These are phyloP conservation scores for Fusarium duplospermum DNA, from an alignment of 2,329 filamentous ascomycete genomes.

Conservation along the genomic window DNA sequence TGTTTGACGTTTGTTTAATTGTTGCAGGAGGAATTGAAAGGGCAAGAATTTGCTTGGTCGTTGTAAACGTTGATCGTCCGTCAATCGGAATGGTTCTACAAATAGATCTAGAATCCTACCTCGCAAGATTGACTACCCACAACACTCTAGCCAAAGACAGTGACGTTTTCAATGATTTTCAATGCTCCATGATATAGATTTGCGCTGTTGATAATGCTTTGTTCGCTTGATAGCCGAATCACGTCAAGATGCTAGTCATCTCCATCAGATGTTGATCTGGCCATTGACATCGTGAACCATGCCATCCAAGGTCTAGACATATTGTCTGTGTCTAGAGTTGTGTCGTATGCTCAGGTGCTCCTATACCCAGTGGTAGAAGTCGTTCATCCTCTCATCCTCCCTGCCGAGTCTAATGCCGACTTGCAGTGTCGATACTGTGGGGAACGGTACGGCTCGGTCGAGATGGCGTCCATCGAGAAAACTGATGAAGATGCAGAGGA, in stretches of 20 bases:
- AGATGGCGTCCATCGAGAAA: neutral
- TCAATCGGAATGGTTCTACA: neutral
- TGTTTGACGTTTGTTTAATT: neutral
- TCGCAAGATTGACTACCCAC: neutral
- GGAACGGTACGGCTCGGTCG: neutral
- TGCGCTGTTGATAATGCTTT: neutral
- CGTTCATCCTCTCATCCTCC: neutral
- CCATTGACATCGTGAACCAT: neutral
- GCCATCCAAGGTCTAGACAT: neutral
- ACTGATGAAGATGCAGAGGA: neutral
- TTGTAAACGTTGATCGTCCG: neutral
- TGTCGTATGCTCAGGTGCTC: neutral
- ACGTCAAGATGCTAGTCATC: neutral
- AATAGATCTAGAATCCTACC: slow-evolving; percentile 2
- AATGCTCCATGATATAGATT: neutral
- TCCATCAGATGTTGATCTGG: neutral
- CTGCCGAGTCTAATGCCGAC: neutral
- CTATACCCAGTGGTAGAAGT: neutral
- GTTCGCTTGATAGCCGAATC: neutral
- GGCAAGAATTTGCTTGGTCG: neutral
- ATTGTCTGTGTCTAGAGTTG: neutral
- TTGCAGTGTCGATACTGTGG: neutral
- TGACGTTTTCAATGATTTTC: neutral
- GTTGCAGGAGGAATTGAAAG: neutral
- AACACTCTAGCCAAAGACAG: neutral